Evolutionary conservation across 495 filamentous ascomycete genomes (phyloP).

Genomic region (Tuber brumale): DNA sequence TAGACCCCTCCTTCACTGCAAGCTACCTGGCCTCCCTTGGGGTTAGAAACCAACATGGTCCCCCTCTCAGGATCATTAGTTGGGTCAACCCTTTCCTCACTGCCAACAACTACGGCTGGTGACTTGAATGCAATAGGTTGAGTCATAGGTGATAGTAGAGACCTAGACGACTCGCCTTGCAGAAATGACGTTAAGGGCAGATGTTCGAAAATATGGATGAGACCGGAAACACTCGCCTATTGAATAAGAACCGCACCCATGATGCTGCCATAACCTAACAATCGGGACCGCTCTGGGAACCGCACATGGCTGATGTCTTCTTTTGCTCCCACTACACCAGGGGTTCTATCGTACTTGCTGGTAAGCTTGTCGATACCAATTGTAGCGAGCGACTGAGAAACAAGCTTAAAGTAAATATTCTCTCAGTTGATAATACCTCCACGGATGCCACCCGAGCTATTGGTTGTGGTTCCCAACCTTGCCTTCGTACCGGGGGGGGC

Average conservation of each 20-base stretch:
- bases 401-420: constrained; percentile 89
- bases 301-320: constrained; percentile 91
- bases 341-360: constrained; percentile 65
- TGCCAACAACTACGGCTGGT: constrained; percentile 13
- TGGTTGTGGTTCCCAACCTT: constrained; percentile 78
- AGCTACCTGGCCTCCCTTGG: constrained; percentile 8
- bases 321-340: constrained; percentile 88
- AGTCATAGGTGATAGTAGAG: constrained; percentile 49
- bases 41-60: constrained; percentile 3
- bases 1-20: constrained; percentile 28
- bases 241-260: constrained; percentile 91
- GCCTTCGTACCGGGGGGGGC: constrained; percentile 46
- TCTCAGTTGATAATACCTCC: constrained; percentile 95
- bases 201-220: not conserved
- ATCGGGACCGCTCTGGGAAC: constrained; percentile 92
- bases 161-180: constrained; percentile 48
- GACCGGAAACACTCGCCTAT: constrained; percentile 48
- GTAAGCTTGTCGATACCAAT: constrained; percentile 89
- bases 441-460: constrained; percentile 94
- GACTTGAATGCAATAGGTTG: constrained; percentile 32
- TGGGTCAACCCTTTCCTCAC: constrained; percentile 17
- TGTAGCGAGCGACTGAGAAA: constrained; percentile 91
- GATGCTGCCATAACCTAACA: constrained; percentile 90
- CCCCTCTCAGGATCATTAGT: not conserved
- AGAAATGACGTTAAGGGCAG: constrained; percentile 7